Percentiles rank a stretch among this genome's conserved stretches.
Conservation (phyloP, 78 protist genomes). For the Dictyostelium intermedium region DNA sequence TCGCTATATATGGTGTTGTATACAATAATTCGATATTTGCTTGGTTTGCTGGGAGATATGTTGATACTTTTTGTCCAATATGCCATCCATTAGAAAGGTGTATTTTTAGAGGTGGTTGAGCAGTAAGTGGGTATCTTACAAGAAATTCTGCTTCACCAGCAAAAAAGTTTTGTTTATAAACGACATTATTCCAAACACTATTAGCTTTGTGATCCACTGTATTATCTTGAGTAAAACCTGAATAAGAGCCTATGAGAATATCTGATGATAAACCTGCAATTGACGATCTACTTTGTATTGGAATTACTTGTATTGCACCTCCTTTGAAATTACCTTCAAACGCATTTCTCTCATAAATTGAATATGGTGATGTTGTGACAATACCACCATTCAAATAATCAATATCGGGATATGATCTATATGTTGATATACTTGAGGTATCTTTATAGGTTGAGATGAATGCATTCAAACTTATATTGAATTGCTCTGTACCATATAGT, state of each 20-base stretch:
- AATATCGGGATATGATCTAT: background rate
- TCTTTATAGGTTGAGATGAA: background rate
- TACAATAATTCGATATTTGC: background rate
- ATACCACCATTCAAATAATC: background rate
- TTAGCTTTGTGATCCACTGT: background rate
- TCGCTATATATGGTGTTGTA: background rate
- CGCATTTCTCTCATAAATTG: background rate
- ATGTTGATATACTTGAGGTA: background rate
- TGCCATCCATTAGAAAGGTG: background rate
- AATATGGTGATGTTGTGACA: background rate
- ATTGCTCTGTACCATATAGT: background rate
- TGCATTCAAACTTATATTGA: background rate
- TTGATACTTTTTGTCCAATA: background rate
- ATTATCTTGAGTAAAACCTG: background rate
- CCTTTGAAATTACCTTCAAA: conserved; percentile 5
- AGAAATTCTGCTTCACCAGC: background rate
- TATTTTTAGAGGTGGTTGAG: background rate
- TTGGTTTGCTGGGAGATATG: background rate
- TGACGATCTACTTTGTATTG: background rate
- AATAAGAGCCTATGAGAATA: background rate
- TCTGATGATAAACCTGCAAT: background rate
- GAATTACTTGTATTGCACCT: background rate
- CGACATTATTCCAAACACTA: background rate
- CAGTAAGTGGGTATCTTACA: background rate
- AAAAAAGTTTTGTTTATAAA: background rate